These are phyloP conservation scores for Penicillium maclennaniae DNA, from an alignment of 495 filamentous ascomycete genomes.

Conservation along the genomic window DNA sequence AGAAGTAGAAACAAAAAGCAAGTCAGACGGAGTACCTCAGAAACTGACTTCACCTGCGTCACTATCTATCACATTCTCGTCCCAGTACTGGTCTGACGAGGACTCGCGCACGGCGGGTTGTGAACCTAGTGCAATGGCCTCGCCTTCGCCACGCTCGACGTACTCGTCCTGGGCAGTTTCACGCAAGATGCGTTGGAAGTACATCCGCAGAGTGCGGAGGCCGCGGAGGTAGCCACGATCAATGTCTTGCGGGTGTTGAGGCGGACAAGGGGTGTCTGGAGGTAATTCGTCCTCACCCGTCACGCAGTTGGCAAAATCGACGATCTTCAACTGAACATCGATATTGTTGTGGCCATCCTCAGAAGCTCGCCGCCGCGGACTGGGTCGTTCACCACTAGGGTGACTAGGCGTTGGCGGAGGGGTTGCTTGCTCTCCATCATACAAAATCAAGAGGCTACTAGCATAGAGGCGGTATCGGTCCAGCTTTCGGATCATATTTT, in stretches of 20 bases:
- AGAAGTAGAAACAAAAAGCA: not conserved
- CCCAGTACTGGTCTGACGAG: constrained; percentile 37
- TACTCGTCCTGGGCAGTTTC: constrained; percentile 63
- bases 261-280: constrained; percentile 69
- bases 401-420: constrained; percentile 9
- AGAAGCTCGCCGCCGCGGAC: constrained; percentile 26
- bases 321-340: constrained; percentile 84
- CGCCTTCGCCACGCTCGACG: constrained; percentile 46
- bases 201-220: constrained; percentile 71
- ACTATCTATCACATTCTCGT: constrained; percentile 42
- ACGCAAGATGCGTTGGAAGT: constrained; percentile 83
- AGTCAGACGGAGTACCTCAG: constrained; percentile 15
- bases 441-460: constrained; percentile 88
- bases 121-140: constrained; percentile 36
- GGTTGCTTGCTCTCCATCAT: constrained; percentile 66
- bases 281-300: constrained; percentile 72
- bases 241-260: constrained; percentile 71
- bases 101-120: constrained; percentile 27
- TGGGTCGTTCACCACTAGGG: constrained; percentile 11
- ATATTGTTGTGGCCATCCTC: constrained; percentile 46
- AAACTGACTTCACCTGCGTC: constrained; percentile 47
- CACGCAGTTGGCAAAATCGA: constrained; percentile 97
- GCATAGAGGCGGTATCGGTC: constrained; percentile 93
- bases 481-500: constrained; percentile 73
- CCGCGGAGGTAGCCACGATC: constrained; percentile 89